A percentile compares a stretch with the other conserved stretches of the same genome.
Evolutionary conservation across 2,329 filamentous ascomycete species (phyloP).

Genomic region (Scedosporium boydii): DNA sequence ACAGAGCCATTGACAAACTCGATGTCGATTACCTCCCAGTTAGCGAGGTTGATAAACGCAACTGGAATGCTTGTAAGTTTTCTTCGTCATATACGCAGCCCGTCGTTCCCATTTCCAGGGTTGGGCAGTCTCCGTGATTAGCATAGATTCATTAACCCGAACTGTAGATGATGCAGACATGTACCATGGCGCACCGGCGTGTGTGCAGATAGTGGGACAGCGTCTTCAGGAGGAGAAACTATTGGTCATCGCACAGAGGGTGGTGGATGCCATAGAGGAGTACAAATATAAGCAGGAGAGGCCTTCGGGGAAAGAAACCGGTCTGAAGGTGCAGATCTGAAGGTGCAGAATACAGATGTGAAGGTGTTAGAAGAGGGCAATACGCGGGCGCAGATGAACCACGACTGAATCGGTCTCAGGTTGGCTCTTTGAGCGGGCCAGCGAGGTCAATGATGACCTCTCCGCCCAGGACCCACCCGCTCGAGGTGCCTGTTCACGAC

Average conservation of each 20-base stretch:
- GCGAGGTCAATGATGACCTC: too few species aligned
- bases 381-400: too few species aligned
- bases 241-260: neutral
- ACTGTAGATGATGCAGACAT: neutral
- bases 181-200: conserved; percentile 2
- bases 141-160: too few species aligned
- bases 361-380: too few species aligned
- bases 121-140: neutral
- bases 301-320: too few species aligned
- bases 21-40: conserved; percentile 1
- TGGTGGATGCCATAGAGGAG: conserved; percentile 3
- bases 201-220: conserved; percentile 1
- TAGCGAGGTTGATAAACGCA: neutral
- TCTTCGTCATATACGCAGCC: neutral
- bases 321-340: too few species aligned
- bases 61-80: conserved; percentile 6
- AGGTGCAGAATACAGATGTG: too few species aligned
- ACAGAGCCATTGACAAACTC: neutral
- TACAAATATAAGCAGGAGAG: neutral
- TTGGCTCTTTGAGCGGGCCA: too few species aligned
- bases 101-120: too few species aligned
- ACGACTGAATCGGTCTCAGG: too few species aligned
- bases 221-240: conserved; percentile 3
- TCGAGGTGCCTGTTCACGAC: too few species aligned
- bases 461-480: too few species aligned